Evolutionary conservation across 169 alveolate genomes (phyloP).

Genomic region (Ichthyophthirius multifiliis): DNA sequence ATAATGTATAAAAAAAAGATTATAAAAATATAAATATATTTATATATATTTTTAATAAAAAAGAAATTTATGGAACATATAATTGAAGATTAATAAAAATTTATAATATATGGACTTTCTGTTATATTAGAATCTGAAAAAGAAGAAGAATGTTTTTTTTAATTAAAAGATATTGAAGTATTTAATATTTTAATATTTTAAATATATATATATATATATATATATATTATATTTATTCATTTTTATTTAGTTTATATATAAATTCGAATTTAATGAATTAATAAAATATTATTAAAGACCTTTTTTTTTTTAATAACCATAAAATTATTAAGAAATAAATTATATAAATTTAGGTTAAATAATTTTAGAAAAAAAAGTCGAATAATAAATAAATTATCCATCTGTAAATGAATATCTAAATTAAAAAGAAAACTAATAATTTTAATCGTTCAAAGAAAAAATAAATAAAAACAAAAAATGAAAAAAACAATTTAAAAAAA

Average conservation of each 20-base stretch:
- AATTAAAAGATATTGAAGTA: constrained; percentile 3
- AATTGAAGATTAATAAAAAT: not conserved
- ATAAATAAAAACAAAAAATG: not conserved
- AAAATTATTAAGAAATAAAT: not conserved
- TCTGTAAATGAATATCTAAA: not conserved
- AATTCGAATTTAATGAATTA: not conserved
- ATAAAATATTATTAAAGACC: not conserved
- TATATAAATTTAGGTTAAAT: not conserved
- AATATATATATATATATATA: not conserved
- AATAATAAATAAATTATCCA: not conserved
- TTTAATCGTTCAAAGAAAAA: not conserved
- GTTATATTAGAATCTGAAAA: not conserved
- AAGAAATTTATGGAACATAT: not conserved
- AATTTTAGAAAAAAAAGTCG: not conserved
- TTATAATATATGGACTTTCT: not conserved
- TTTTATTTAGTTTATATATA: not conserved
- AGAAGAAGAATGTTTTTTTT: not conserved
- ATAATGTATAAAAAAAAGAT: not conserved
- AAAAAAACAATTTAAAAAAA: too few species aligned
- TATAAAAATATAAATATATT: not conserved
- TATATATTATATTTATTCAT: not conserved
- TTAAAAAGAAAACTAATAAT: not conserved
- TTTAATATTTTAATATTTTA: not conserved
- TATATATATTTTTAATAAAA: not conserved
- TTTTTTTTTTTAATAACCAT: not conserved